phyloP scores from a whole-genome alignment of 2,329 filamentous ascomycete genomes.

The Penicillium palitans region DNA sequence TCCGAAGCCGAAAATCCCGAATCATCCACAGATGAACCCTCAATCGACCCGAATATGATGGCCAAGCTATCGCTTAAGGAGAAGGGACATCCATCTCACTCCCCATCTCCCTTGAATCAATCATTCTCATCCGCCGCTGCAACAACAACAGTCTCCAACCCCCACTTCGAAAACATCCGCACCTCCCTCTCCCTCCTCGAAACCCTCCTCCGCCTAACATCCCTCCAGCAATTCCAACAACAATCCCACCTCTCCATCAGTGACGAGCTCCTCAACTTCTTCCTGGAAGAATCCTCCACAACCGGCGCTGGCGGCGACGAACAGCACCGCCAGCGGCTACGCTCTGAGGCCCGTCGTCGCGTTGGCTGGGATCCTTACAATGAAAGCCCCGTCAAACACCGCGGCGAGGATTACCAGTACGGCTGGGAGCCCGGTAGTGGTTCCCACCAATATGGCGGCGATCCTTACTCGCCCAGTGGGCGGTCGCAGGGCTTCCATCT shows the following conservation, averaged over 20 bases:
- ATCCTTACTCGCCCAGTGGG: conserved; percentile 32
- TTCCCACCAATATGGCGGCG: conserved; percentile 28
- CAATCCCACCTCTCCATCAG: conserved; percentile 83
- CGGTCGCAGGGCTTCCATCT: conserved; percentile 29
- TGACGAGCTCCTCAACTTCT: conserved; percentile 86
- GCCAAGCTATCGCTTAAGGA: conserved; percentile 49
- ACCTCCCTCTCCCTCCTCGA: conserved; percentile 79
- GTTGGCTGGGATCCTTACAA: conserved; percentile 73
- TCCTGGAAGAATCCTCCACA: conserved; percentile 68
- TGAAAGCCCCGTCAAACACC: conserved; percentile 66
- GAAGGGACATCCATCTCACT: conserved; percentile 30
- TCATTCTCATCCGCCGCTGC: conserved; percentile 19
- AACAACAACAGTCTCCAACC: conserved; percentile 46
- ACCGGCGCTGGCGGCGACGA: conserved; percentile 65
- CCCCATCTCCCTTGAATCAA: conserved; percentile 34
- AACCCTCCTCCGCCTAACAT: conserved; percentile 80
- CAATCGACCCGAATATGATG: conserved; percentile 48
- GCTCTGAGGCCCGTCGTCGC: conserved; percentile 60
- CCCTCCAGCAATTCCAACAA: conserved; percentile 90
- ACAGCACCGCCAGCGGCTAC: conserved; percentile 59
- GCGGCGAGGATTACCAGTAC: conserved; percentile 66
- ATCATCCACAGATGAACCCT: conserved; percentile 23
- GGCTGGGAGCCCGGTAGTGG: conserved; percentile 32
- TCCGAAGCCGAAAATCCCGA: conserved; percentile 40
- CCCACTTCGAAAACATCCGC: conserved; percentile 55